Evolutionary conservation across 352 stramenopile genomes (phyloP), one percentile per base, ranked within the genome.

Genomic region (Pythium volutum): DNA sequence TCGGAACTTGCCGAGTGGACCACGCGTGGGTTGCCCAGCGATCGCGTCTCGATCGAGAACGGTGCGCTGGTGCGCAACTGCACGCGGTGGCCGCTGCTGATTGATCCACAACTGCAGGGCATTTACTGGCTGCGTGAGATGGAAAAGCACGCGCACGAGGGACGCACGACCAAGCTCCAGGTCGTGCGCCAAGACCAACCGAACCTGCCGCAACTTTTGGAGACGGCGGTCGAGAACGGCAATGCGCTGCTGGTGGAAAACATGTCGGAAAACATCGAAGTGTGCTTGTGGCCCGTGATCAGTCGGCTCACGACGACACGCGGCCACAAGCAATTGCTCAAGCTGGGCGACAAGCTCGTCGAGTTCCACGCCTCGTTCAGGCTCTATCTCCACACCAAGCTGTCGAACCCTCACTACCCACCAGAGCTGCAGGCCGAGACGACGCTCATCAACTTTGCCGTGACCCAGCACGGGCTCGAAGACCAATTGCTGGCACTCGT

Each of bases 391-490:
- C 92, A 97, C 62, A 98, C 92, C 2, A 98, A 97, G 57, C 74
- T 97, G 0, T 95, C 85, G n/a, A 97, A 97, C 33, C 92, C 92
- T 15, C 89, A 97, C 62, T 97, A 95, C 34, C 88, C 88, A 16
- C 91, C 92, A 0, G 92, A 97, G 59, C 52, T 98, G 7, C 90
- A 97, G 60, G 91, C 91, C 12, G 89, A 97, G 64, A 93, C 87
- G 5, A 95, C 90, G 10, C 66, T 97, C 29, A 87, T 98, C 49
- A 97, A 97, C 62, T 98, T 97, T 71, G 79, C 88, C 4, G 91
- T 97, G 29, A 97, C 92, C 2, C 79, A 92, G 27, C 70, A 82
- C 53, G 92, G 91, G 1, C 71, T 98, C 15, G 92, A 97, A 60
- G 92, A 97, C 45, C 89, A 98, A 34, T 63, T 98, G 0, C 66